Percentiles rank a stretch among this genome's conserved stretches.
Conservation (phyloP, 768 basidiomycete genomes). For the Clitopilus hobsonii region DNA sequence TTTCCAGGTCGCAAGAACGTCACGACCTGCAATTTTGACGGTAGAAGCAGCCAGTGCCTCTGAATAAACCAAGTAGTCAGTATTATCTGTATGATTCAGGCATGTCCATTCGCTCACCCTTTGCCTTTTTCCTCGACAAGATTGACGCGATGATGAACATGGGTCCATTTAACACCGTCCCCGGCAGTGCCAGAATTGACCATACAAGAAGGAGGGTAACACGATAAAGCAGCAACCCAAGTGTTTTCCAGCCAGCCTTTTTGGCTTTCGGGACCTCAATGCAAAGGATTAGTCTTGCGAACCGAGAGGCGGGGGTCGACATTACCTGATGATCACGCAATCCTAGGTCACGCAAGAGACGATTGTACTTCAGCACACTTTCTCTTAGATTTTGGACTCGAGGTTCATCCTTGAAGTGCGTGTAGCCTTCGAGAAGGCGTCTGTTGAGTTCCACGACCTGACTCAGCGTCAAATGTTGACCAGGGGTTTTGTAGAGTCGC, state of each 20-base stretch:
- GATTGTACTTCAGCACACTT: slow-evolving; percentile 88
- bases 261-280: slow-evolving; percentile 80
- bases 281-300: slow-evolving; percentile 2
- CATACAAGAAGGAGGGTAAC: slow-evolving; percentile 72
- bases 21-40: slow-evolving; percentile 93
- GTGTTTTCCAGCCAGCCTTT: slow-evolving; percentile 81
- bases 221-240: slow-evolving; percentile 82
- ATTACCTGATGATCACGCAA: slow-evolving; percentile 87
- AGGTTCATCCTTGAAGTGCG: slow-evolving; percentile 89
- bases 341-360: slow-evolving; percentile 81
- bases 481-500: slow-evolving; percentile 89
- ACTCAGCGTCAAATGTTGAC: slow-evolving; percentile 88
- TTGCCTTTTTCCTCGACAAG: slow-evolving; percentile 85
- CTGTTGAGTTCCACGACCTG: slow-evolving; percentile 95
- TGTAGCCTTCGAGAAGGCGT: slow-evolving; percentile 89
- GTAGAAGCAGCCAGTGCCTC: slow-evolving; percentile 94
- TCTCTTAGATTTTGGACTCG: slow-evolving; percentile 74
- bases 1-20: slow-evolving; percentile 98
- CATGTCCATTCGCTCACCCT: slow-evolving; percentile 43
- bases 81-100: not conserved
- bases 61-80: slow-evolving; percentile 24
- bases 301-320: not conserved
- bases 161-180: slow-evolving; percentile 86
- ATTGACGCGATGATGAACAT: slow-evolving; percentile 89
- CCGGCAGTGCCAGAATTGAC: slow-evolving; percentile 83